Base-by-base conservation (phyloP, 1,284 basidiomycete species). In the Apiotrichum mycotoxinovorans region DNA sequence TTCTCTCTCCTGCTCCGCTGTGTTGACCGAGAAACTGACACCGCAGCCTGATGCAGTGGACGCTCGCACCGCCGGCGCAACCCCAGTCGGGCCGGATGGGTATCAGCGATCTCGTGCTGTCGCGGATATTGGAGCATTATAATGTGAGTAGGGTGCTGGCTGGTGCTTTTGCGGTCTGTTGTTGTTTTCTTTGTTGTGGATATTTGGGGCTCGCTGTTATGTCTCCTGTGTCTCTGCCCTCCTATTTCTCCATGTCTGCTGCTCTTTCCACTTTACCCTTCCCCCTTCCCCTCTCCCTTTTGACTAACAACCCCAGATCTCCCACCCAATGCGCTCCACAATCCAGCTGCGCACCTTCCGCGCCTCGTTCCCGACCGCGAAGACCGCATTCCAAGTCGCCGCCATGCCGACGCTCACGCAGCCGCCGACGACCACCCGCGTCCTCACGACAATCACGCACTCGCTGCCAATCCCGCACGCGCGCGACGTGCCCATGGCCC, bases 31-130 rank as follows among this genome's bases (percentile, higher is more conserved):
- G 15, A 8, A 7, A 49, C 58, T 66, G 23, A 62, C 58, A 20
- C 45, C n/a, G n/a, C 53, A 75, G 73, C 12, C 64, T 70, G n/a
- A 60, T 72, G 30, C 72, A 74, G 58, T 75, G 73, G 73, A 63
- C 70, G 26, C 64, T 63, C 40, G 42, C 63, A 2, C 57, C 61
- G 17, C 8, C 11, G 20, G 66, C 69, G 26, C 25, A 52, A 18
- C 20, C 46, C 14, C 67, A 68, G 26, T 26, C 54, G 20, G 60
- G 64, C n/a, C 58, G 58, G 15, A 60, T 63, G 20, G 56, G 56
- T 15, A 66, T 72, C 23, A 60, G 58, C 30, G 72, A 75, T 35
- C 63, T 73, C n/a, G 57, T 75, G 54, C 50, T 69, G 14, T 60
- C 62, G 27, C 61, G 71, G 5, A 60, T 74, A 3, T 63, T 75